A percentile compares a stretch with the other conserved stretches of the same genome.
These are phyloP conservation scores for Ophidiomyces ophidiicola DNA, from an alignment of 2,329 filamentous ascomycete genomes.

Conservation along the genomic window DNA sequence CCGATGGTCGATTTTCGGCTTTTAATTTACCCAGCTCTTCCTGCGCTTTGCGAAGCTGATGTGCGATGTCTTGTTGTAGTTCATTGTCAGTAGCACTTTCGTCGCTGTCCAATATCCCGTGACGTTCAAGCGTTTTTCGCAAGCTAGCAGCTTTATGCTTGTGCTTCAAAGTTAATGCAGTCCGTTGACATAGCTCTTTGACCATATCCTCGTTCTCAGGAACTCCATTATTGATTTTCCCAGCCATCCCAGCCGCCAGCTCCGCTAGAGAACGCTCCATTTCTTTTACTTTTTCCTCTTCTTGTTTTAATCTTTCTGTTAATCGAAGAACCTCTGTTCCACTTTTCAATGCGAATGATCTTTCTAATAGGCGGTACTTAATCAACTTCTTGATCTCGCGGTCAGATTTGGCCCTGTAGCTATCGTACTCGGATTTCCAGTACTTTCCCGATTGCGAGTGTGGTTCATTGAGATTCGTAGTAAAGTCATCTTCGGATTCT, in stretches of 20 bases:
- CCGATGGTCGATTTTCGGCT: constrained; percentile 22
- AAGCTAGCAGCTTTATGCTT: constrained; percentile 32
- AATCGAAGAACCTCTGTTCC: constrained; percentile 44
- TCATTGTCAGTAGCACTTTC: constrained; percentile 19
- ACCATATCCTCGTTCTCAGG: constrained; percentile 30
- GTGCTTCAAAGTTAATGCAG: constrained; percentile 34
- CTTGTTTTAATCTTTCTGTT: constrained; percentile 40
- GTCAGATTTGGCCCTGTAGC: constrained; percentile 46
- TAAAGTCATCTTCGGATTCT: constrained; percentile 35
- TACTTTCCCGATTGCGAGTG: constrained; percentile 48
- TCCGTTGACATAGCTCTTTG: constrained; percentile 34
- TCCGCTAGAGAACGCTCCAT: constrained; percentile 35
- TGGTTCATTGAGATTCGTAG: constrained; percentile 43
- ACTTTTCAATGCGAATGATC: constrained; percentile 48
- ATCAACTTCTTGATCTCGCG: constrained; percentile 50
- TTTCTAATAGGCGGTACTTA: constrained; percentile 47
- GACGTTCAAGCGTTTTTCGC: constrained; percentile 28
- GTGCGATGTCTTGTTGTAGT: constrained; percentile 15
- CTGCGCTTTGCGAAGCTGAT: constrained; percentile 24
- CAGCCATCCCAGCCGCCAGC: constrained; percentile 31
- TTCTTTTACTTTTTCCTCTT: constrained; percentile 34
- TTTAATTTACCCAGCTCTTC: constrained; percentile 27
- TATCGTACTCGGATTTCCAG: constrained; percentile 51
- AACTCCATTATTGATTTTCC: constrained; percentile 11
- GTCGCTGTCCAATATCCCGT: constrained; percentile 28